These are phyloP conservation scores for Hypoxylon cercidicola DNA, from an alignment of 495 filamentous ascomycete genomes.

Conservation along the genomic window DNA sequence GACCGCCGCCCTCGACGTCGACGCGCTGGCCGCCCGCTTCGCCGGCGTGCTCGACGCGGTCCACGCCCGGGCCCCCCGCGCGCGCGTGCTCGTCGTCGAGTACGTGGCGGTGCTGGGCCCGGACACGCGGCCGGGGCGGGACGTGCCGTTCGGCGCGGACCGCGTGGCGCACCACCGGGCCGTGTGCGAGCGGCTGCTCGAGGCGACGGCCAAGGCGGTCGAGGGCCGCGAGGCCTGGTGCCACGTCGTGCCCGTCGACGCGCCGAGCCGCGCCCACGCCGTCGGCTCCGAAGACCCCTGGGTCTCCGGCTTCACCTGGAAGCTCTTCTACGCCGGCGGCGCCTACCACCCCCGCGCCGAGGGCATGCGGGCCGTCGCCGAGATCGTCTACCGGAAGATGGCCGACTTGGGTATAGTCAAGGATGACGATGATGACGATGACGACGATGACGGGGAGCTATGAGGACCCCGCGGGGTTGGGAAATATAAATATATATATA, in stretches of 20 bases:
- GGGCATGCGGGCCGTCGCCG: constrained; percentile 50
- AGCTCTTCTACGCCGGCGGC: constrained; percentile 36
- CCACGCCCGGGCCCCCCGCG: constrained; percentile 49
- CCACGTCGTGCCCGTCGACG: constrained; percentile 38
- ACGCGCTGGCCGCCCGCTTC: constrained; percentile 45
- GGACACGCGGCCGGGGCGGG: constrained; percentile 44
- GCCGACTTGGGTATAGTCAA: constrained; percentile 38
- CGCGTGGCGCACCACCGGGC: constrained; percentile 47
- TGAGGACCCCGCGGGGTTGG: constrained; percentile 7
- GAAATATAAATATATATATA: no score
- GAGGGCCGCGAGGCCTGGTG: constrained; percentile 49
- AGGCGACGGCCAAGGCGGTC: constrained; percentile 45
- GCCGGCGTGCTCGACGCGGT: constrained; percentile 51
- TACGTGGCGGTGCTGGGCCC: constrained; percentile 56
- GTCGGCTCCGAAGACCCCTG: constrained; percentile 52
- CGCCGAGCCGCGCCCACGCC: constrained; percentile 47
- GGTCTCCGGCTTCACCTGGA: constrained; percentile 50
- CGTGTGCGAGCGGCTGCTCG: constrained; percentile 44
- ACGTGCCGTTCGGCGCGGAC: constrained; percentile 51
- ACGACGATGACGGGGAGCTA: no score
- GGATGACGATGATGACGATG: constrained; percentile 24
- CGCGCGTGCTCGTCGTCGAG: constrained; percentile 54
- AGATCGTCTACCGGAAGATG: constrained; percentile 47
- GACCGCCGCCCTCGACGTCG: constrained; percentile 25
- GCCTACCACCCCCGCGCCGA: constrained; percentile 49